Evolutionary conservation across 495 filamentous ascomycete genomes (phyloP), one percentile per base, ranked within the genome.

Genomic region (Penicillium nucicola): DNA sequence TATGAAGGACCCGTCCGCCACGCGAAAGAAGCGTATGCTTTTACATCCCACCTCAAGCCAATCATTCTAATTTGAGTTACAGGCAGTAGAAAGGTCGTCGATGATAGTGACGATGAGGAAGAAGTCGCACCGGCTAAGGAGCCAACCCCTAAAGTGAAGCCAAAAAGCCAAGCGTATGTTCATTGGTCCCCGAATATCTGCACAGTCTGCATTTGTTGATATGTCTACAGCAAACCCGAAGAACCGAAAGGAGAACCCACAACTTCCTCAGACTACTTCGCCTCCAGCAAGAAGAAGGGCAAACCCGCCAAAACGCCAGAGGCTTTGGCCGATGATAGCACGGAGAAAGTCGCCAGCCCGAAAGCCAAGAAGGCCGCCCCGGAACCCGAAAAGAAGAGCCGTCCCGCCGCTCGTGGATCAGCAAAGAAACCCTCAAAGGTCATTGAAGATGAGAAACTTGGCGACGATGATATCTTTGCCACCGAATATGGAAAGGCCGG

Each of bases 41-140:
- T 15, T 33, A 23, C 12, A 35, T 41, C 31, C 22, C 15, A 17
- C 23, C 23, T 20, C 20, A 20, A 2, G 2, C 12, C 3, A 14
- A 17, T 33, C 7, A 6, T 14, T 53, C 56, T 62, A 63, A 66
- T 41, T 4, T 39, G 19, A 18, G 19, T 31, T 31, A 17, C 50
- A 87, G 84, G 80, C 48, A 79, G 73, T 40, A 80, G 87, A 34
- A 89, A 88, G 60, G 79, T 92, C 19, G 70, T 92, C 28, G 84
- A 87, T 54, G 88, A 90, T 44, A 89, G 85, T 57, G 86, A 88
- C 34, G 87, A 91, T 2, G 86, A 88, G 22, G 83, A 84, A 1
- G 75, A 75, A 22, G 56, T 48, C 23, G 39, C 57, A 7, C 58
- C 64, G 33, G 45, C 46, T 18, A 70, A 72, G 52, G 56, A 71